Evolutionary conservation across 805 yeast species (phyloP), one percentile per base, ranked within the genome.

Genomic region (Yarrowia sp.): DNA sequence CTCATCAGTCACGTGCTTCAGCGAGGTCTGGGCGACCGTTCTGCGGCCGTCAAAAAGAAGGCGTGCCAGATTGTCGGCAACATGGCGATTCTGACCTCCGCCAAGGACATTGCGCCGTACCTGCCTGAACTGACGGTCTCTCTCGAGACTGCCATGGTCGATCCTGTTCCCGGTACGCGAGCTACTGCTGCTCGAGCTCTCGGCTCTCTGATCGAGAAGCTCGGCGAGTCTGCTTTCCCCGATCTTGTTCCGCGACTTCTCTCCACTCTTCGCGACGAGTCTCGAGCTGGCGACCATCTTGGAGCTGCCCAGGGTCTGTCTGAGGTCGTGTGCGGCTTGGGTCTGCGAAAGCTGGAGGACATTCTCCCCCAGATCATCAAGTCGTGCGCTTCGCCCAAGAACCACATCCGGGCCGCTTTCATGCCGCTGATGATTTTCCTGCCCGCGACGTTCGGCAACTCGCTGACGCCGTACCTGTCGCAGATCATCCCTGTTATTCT

Each of bases 31-130:
- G 84, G 82, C 59, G 98, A 93, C 67, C 80, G 99, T 70, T 88
- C 96, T n/a, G 97, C 98, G 0, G 80, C 85, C 42, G 89, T 94
- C 5, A 94, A 93, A 78, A 84, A 88, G 72, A 90, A 90, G 73
- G 93, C 98, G 0, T 92, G 98, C 74, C 97, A 94, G 75, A 93
- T 94, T 78, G 97, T 94, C 29, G 99, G 99, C 65, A 94, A 94
- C 71, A 94, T 94, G 98, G 91, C 98, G 1, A 90, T 94, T 72
- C 79, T 94, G 69, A 97, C 96, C 16, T 98, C 93, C 69, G 80
- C 90, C 16, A 84, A 82, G 67, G 99, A 94, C 72, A 79, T 94
- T 64, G 74, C 84, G 58, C 97, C 97, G 24, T 94, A 94, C 74
- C 77, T 94, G 69, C 81, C 84, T 21, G 83, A 84, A 42, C 79